These are phyloP conservation scores for Calvatia gigantea DNA, from an alignment of 768 basidiomycete species.

Conservation along the genomic window DNA sequence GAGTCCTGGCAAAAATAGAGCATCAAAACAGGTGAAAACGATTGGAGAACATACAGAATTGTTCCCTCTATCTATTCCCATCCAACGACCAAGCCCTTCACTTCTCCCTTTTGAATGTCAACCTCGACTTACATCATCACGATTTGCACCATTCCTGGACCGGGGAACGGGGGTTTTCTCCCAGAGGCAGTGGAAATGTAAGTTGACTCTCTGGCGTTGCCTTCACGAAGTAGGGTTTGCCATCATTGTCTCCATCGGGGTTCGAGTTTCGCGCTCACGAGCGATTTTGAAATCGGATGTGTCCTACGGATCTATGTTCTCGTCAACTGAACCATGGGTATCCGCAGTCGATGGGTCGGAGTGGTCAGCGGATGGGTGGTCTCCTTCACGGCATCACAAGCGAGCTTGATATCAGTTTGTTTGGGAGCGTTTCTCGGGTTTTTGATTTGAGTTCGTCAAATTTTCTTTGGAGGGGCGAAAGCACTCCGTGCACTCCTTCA, in stretches of 20 bases:
- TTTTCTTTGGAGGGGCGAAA: slow-evolving; percentile 10
- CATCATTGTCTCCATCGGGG: slow-evolving; percentile 47
- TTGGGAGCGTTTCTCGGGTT: not conserved
- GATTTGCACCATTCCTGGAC: slow-evolving; percentile 31
- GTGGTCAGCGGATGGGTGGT: slow-evolving; percentile 45
- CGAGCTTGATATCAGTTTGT: slow-evolving; percentile 21
- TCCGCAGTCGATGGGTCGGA: slow-evolving; percentile 45
- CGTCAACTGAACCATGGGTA: slow-evolving; percentile 58
- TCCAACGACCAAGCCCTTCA: slow-evolving; percentile 71
- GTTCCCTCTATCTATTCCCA: slow-evolving; percentile 68
- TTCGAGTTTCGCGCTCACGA: slow-evolving; percentile 34
- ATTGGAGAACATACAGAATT: slow-evolving; percentile 54
- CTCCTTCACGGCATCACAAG: slow-evolving; percentile 44
- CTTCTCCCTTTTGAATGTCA: slow-evolving; percentile 31
- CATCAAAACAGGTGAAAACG: not conserved
- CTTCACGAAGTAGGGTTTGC: slow-evolving; percentile 62
- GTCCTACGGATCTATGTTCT: slow-evolving; percentile 40
- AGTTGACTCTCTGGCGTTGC: slow-evolving; percentile 70
- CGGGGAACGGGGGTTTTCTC: slow-evolving; percentile 56
- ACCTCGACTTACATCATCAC: slow-evolving; percentile 27
- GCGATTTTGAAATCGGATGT: slow-evolving; percentile 34
- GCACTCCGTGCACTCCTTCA: not conserved
- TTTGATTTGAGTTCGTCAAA: not conserved
- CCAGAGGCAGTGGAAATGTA: slow-evolving; percentile 76
- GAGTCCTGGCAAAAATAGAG: slow-evolving; percentile 53